Base-by-base conservation (phyloP, 2,329 filamentous ascomycete species). In the Trichoderma aggressivum region DNA sequence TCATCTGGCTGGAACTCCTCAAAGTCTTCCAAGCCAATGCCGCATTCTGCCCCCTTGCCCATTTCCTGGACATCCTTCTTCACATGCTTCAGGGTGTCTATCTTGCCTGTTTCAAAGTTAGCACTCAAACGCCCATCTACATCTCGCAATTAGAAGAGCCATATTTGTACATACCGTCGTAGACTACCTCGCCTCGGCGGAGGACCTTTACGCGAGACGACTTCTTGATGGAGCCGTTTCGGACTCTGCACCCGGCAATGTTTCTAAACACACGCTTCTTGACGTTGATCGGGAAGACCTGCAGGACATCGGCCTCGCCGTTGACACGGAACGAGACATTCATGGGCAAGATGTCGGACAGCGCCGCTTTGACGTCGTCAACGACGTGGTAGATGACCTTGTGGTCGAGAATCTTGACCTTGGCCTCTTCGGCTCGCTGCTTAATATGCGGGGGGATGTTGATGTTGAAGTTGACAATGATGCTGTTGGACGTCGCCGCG, bases 21-120 rank as follows among this genome's bases (percentile, higher is more conserved):
- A 89, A 94, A 99, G 36, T 86, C 87, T 3, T 91, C 89, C 77
- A 99, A 95, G 66, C 89, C 90, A 75, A 99, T 91, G 75, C 96
- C 96, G 77, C 96, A 99, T 81, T 99, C 96, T n/a, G 87, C 89
- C 71, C 94, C 94, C 82, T 97, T 98, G 77, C 90, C 90, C 90
- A 97, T 96, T 78, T 97, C 93, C 59, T 85, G 84, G 34, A 96
- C 92, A 74, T 98, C 93, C 80, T 97, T 97, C 86, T 98, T 98
- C 80, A 92, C 89, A 77, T 97, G 92, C 83, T 96, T 98, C 71
- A 99, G 88, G 1, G 93, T 93, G 21, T 89, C 87, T 56, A 98
- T 88, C 65, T 86, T 87, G 74, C 94, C 95, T 97, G 71, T 39
- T 34, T 18, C 2, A 7, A 11, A 58, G 32, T 69, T 32, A 70